Base-by-base conservation (phyloP, 73 alveolate species). In the Loxodes magnus region DNA sequence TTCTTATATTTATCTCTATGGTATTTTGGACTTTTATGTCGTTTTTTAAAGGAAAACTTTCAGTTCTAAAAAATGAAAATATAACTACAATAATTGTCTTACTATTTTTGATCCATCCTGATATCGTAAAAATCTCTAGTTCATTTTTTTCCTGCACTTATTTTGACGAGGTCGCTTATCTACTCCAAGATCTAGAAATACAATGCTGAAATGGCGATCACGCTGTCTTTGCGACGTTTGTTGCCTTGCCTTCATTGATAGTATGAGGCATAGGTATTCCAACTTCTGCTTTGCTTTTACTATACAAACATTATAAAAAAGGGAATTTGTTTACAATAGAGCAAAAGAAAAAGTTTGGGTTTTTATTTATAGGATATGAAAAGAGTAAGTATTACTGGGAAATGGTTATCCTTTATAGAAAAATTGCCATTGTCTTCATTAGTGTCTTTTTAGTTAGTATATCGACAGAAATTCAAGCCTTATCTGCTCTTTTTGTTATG, bases 391-490 rank as follows among this genome's bases (percentile, higher is more conserved):
- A 21, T 20, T 64, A 23, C 37, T 66, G 80, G 80, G 80, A 66
- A 22, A 36, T 66, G 6, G 67, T 67, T 26, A 67, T 67, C 19
- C 28, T 67, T 2, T 67, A 60, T 35, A 34, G 82, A 5, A 67
- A 67, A 46, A 60, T 67, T 3, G 21, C 39, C n/a, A 37, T 73
- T 36, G 49, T 73, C 25, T 44, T 48, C 48, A 52, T 53, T 15
- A 21, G 62, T 10, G 67, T 60, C 4, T 54, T 73, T 27, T 57
- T 73, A 20, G 20, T 23, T 5, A 0, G 26, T 14, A 23, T 12
- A 12, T 74, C 79, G 17, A 74, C 69, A n/a, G 56, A 49, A 9
- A 43, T 68, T 5, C 69, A 71, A 35, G 86, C 86, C 2, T 54
- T 71, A 15, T 58, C 69, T 4, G 79, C n/a, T n/a, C n/a, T n/a